These are phyloP conservation scores for Solanum lycopersicoides DNA, from an alignment of 257 asterid genomes.

Conservation along the genomic window DNA sequence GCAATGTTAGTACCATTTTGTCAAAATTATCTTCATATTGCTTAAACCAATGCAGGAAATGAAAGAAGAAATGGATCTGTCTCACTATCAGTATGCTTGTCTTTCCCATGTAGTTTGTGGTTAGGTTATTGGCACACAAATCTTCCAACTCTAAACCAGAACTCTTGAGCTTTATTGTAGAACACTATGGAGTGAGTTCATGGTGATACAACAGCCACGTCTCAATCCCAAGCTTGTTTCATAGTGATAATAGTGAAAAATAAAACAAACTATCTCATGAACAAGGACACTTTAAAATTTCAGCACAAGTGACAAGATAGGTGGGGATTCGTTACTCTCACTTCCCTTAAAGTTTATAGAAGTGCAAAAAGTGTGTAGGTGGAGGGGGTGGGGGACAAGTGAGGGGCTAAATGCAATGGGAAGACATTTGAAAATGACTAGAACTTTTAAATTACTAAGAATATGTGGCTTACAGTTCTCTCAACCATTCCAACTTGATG, in stretches of 20 bases:
- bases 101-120: not conserved
- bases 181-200: not conserved
- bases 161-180: not conserved
- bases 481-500: slow-evolving; percentile 96
- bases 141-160: not conserved
- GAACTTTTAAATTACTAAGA: not conserved
- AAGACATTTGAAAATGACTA: not conserved
- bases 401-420: not conserved
- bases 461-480: slow-evolving; percentile 41
- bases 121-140: not conserved
- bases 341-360: not conserved
- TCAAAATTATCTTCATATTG: not conserved
- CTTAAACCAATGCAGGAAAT: not conserved
- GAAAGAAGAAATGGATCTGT: not conserved
- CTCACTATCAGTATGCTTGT: not conserved
- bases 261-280: not conserved
- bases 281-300: not conserved
- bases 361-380: not conserved
- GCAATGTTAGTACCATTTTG: not conserved
- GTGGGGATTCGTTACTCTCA: not conserved
- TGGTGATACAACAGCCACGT: not conserved
- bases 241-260: not conserved
- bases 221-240: not conserved
- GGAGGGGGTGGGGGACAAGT: not conserved
- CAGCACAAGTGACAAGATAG: not conserved